Base-by-base conservation (phyloP, 2,329 filamentous ascomycete species). In the Ascochyta pisi region DNA sequence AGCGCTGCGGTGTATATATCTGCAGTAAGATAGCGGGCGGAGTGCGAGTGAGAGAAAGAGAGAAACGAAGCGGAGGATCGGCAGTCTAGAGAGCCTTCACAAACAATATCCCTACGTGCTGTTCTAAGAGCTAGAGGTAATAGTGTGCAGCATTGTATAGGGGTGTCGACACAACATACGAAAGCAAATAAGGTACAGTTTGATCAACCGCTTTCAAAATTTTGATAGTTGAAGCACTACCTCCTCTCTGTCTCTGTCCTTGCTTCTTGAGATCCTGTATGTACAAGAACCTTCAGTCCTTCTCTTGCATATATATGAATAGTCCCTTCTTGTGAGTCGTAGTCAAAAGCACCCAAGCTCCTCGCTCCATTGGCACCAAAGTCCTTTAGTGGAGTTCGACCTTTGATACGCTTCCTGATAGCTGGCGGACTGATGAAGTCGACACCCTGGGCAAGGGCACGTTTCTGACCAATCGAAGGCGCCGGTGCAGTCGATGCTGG, bases 351-450 rank as follows among this genome's bases (percentile, higher is more conserved):
- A 1, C 45, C 51, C 7, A 54, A 10, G 4, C 29, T 27, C 7
- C 51, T 12, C 2, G 26, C 34, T 1, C 51, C 51, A 12, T 49
- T 54, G 6, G 24, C 9, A 1, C 51, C 40, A n/a, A 29, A 49
- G n/a, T 44, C 33, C 4, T 19, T 9, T 8, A 54, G 27, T 13
- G 45, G 44, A 0, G n/a, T 45, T 7, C 51, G 44, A 10, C 12
- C n/a, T 16, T 47, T 41, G 16, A 47, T 4, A 9, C 51, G 51
- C 23, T 39, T 44, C 6, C 33, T 7, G 15, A 35, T 8, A n/a
- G 45, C 45, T 1, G 45, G 51, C 1, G 51, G 51, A n/a, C 51
- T 54, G 13, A 54, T 34, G 4, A 48, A 22, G n/a, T 44, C 33
- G 0, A 1, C 7, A 3, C 23, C 2, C 1, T 34, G 31, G 1